A percentile compares a stretch with the other conserved stretches of the same genome.
phyloP scores from a whole-genome alignment of 495 filamentous ascomycete species.

The Penicillium arizonense region DNA sequence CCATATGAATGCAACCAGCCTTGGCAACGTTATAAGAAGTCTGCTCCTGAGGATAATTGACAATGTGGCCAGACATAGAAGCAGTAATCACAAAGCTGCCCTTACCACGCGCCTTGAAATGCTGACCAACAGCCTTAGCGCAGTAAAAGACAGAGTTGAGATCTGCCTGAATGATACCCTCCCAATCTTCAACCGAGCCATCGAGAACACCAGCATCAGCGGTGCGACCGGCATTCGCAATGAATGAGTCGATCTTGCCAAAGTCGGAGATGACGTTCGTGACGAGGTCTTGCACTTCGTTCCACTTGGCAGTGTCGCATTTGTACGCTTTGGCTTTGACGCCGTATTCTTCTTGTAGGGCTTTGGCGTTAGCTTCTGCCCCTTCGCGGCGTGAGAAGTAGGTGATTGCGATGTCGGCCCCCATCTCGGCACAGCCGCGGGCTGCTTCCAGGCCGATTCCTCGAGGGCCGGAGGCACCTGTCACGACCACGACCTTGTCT shows the following conservation, averaged over 20 bases:
- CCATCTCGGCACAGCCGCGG: constrained; percentile 60
- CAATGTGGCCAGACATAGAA: constrained; percentile 62
- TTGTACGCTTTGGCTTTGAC: constrained; percentile 58
- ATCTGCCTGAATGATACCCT: constrained; percentile 55
- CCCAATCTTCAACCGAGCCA: constrained; percentile 55
- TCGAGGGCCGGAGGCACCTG: constrained; percentile 56
- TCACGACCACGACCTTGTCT: constrained; percentile 64
- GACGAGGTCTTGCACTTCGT: constrained; percentile 37
- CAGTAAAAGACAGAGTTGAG: constrained; percentile 58
- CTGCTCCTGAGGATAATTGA: constrained; percentile 67
- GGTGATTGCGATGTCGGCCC: constrained; percentile 58
- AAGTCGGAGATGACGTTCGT: constrained; percentile 49
- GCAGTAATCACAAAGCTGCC: constrained; percentile 57
- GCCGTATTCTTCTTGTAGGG: constrained; percentile 49
- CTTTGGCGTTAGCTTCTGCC: constrained; percentile 49
- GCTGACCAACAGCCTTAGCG: constrained; percentile 54
- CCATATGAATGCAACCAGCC: constrained; percentile 47
- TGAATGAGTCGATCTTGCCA: constrained; percentile 55
- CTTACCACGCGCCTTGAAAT: constrained; percentile 49
- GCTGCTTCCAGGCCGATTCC: constrained; percentile 65
- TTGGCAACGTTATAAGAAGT: constrained; percentile 70
- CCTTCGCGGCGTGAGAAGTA: constrained; percentile 46
- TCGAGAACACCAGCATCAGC: constrained; percentile 54
- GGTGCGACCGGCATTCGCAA: constrained; percentile 59
- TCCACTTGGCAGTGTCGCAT: constrained; percentile 38